Evolutionary conservation across 306 rosid genomes (phyloP).

Genomic region (Parietaria judaica): DNA sequence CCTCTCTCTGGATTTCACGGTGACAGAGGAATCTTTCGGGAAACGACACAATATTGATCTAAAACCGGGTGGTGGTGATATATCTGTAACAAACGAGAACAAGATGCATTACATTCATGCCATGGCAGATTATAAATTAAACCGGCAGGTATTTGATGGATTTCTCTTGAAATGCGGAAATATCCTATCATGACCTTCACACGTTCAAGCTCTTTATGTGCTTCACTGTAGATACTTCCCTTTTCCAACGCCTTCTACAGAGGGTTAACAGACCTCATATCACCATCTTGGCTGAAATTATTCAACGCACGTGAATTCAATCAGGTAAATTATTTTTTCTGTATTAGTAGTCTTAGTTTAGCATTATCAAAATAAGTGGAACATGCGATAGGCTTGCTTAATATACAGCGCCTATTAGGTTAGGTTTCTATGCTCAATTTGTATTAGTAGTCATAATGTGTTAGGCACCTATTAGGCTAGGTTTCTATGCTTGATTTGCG

Average conservation of each 20-base stretch:
- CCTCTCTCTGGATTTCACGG: constrained; percentile 83
- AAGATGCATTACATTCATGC: constrained; percentile 97
- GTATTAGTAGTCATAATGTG: no score
- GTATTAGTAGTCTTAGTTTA: constrained; percentile 1
- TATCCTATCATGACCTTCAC: constrained; percentile 10
- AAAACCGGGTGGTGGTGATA: constrained; percentile 83
- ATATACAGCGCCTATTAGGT: no score
- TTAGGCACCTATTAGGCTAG: no score
- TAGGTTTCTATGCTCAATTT: no score
- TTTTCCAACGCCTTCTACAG: constrained; percentile 87
- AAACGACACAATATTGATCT: constrained; percentile 71
- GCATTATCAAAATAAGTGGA: no score
- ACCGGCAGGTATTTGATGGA: constrained; percentile 62
- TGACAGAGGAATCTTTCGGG: constrained; percentile 92
- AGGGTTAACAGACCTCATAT: constrained; percentile 85
- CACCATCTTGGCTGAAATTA: constrained; percentile 93
- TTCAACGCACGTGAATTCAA: constrained; percentile 91
- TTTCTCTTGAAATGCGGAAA: not conserved
- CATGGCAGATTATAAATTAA: constrained; percentile 93
- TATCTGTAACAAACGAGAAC: constrained; percentile 72
- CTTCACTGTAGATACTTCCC: constrained; percentile 65
- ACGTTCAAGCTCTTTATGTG: constrained; percentile 20
- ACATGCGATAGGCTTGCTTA: no score
- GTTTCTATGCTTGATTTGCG: no score
- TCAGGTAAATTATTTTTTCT: constrained; percentile 52